Evolutionary conservation across 129 eudicot genomes (phyloP), one percentile per base, ranked within the genome.

Genomic region (Flaveria sonorensis): DNA sequence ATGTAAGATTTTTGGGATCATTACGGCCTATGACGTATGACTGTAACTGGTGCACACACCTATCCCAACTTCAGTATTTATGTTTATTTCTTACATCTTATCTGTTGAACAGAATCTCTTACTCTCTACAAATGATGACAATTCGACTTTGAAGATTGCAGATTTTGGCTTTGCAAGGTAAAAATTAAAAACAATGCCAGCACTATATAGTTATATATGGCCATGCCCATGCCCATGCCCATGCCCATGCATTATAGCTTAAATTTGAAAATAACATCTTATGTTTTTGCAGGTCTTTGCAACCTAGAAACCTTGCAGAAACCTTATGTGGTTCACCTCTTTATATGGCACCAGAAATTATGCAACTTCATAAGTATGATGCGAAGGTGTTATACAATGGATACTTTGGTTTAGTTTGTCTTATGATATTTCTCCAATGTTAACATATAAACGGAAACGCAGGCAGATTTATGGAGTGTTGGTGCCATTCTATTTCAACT

Each of bases 401-500:
- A 39, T 56, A 43, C 20, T 70, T 53, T 30, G 32, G 23, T 14
- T 83, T 61, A 32, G 46, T 21, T 52, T 63, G 40, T 52, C 36
- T 26, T 62, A 39, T 19, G 14, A 67, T 28, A 63, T 24, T 43
- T 68, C 52, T 61, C 61, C 19, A 67, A 8, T 62, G 43, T 60
- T 87, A 83, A 90, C 71, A 23, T 68, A 78, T 51, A 73, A 72
- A 64, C 78, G 62, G 77, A 51, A 78, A 84, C 78, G 71, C 98
- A 94, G 98, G 98, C 98, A 86, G 98, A 94, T 89, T 87, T 94
- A 64, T 94, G 98, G 98, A 94, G 98, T 83, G 97, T 94, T 61
- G 98, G 98, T 48, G 89, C 96, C 73, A 94, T 94, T 81, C 77
- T 94, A 18, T 94, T 85, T 83, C 98, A 94, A 78, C 96, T 94